These are phyloP conservation scores for Hylodesmum podocarpum DNA, from an alignment of 306 rosid species.

Conservation along the genomic window DNA sequence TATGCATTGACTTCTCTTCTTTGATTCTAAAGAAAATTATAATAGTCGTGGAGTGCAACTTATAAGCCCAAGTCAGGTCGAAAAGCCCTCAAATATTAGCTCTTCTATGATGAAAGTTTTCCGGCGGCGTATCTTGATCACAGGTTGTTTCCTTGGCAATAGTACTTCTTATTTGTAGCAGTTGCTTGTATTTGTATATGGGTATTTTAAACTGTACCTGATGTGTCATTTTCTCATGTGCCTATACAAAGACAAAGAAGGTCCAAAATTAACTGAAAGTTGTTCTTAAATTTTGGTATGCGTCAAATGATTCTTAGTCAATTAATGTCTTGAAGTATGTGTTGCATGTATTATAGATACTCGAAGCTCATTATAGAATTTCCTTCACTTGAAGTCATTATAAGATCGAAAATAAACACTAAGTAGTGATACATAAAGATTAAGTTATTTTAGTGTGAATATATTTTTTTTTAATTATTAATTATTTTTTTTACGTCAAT, in stretches of 20 bases:
- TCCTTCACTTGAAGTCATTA: too few species aligned
- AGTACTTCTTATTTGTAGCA: constrained; percentile 21
- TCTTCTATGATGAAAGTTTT: constrained; percentile 89
- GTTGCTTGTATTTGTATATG: not conserved
- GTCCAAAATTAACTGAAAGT: constrained; percentile 81
- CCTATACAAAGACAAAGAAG: constrained; percentile 70
- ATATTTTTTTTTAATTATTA: too few species aligned
- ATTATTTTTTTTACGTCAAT: too few species aligned
- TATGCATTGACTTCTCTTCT: not conserved
- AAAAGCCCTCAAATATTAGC: constrained; percentile 71
- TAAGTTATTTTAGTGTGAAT: too few species aligned
- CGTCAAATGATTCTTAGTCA: constrained; percentile 31
- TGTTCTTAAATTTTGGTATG: constrained; percentile 97
- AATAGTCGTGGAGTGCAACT: constrained; percentile 52
- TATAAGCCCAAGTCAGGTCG: constrained; percentile 77
- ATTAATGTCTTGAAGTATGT: too few species aligned
- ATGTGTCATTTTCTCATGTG: constrained; percentile 4
- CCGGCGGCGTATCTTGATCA: constrained; percentile 88
- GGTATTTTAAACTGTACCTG: constrained; percentile 9
- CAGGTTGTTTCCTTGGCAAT: constrained; percentile 52
- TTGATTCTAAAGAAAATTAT: not conserved
- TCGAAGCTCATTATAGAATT: too few species aligned
- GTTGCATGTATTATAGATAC: too few species aligned
- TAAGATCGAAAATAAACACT: too few species aligned
- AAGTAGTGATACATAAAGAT: too few species aligned